A percentile compares a stretch with the other conserved stretches of the same genome.
These are phyloP conservation scores for Pelargonium myrrhifolium DNA, from an alignment of 441 rosid genomes.

Conservation along the genomic window DNA sequence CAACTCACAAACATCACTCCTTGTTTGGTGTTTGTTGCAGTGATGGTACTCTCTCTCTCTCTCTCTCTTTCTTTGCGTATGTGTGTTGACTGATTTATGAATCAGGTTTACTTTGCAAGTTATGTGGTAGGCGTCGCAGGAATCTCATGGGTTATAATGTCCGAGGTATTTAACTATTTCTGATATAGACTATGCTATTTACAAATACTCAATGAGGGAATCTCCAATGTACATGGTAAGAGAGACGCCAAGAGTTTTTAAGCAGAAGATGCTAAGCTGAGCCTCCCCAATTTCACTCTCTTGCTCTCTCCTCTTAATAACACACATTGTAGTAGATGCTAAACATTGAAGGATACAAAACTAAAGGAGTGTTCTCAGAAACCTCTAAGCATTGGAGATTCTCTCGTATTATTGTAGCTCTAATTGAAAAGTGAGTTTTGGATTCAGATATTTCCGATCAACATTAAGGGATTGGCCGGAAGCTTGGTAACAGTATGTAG, in stretches of 20 bases:
- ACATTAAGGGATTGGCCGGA: conserved; percentile 46
- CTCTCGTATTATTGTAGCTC: background rate
- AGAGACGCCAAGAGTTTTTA: no score
- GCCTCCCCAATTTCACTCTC: no score
- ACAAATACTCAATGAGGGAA: no score
- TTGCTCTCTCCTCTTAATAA: no score
- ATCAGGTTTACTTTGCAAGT: conserved; percentile 32
- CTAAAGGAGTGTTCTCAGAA: no score
- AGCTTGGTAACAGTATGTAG: conserved; percentile 41
- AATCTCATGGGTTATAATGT: conserved; percentile 56
- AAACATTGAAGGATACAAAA: no score
- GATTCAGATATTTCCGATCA: conserved; percentile 52
- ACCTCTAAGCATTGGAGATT: no score
- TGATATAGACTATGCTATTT: background rate
- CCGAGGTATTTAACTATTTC: conserved; percentile 40
- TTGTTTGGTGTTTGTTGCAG: conserved; percentile 31
- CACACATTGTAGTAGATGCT: no score
- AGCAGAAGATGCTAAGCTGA: no score
- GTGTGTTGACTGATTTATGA: background rate
- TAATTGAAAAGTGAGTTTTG: background rate
- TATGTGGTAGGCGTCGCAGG: conserved; percentile 48
- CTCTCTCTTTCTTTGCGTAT: background rate
- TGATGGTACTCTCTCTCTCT: conserved; percentile 26
- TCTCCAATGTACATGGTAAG: no score
- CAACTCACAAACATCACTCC: conserved; percentile 36